Evolutionary conservation across 2,329 filamentous ascomycete genomes (phyloP).

Genomic region (Fusarium camptoceras): DNA sequence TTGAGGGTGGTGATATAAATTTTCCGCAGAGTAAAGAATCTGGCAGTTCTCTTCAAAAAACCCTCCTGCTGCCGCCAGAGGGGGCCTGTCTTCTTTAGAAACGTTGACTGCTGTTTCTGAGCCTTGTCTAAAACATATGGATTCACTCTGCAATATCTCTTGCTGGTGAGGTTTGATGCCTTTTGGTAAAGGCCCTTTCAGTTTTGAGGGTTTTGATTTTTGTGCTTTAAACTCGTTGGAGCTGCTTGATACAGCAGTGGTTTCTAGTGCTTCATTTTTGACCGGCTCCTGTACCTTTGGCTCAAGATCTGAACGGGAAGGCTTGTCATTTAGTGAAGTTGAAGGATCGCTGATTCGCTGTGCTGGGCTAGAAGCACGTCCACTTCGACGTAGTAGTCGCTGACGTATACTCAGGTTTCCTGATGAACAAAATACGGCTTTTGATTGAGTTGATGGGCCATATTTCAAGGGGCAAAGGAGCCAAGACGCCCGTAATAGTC

Average conservation of each 20-base stretch:
- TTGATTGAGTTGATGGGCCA: not conserved
- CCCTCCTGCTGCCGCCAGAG: constrained; percentile 45
- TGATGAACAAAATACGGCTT: constrained; percentile 8
- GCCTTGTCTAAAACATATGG: constrained; percentile 36
- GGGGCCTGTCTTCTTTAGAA: constrained; percentile 39
- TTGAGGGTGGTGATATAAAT: constrained; percentile 61
- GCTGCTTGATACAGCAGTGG: not conserved
- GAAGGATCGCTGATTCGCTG: not conserved
- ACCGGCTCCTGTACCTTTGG: not conserved
- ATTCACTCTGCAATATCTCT: constrained; percentile 36
- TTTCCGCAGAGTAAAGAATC: constrained; percentile 64
- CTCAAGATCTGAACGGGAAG: not conserved
- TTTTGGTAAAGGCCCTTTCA: constrained; percentile 12
- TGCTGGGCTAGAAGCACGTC: not conserved
- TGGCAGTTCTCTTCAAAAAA: constrained; percentile 50
- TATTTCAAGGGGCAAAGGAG: not conserved
- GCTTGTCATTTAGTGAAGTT: not conserved
- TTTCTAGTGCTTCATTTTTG: not conserved
- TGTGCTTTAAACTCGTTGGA: not conserved
- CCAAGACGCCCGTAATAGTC: not conserved
- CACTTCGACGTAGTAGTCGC: constrained; percentile 6
- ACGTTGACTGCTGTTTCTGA: constrained; percentile 22
- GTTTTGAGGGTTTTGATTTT: constrained; percentile 17
- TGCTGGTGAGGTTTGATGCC: constrained; percentile 41
- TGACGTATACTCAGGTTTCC: constrained; percentile 13